phyloP scores from a whole-genome alignment of 768 basidiomycete genomes.

The Tylopilus plumbeoviolaceoides region DNA sequence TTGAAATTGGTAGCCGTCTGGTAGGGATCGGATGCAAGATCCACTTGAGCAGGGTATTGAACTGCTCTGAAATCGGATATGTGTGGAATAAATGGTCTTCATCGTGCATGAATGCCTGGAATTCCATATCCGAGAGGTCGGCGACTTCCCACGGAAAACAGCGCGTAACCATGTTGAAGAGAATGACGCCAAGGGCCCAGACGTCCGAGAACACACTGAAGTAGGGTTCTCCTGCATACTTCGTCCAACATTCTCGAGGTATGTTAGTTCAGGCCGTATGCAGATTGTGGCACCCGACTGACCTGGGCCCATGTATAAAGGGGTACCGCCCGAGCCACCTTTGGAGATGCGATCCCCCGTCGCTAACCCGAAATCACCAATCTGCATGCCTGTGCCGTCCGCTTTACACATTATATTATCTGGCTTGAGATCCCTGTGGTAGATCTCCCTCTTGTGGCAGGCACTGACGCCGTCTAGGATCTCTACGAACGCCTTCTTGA shows the following conservation, averaged over 20 bases:
- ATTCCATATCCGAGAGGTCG: neutral
- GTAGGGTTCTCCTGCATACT: slow-evolving; percentile 30
- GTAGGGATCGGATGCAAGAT: neutral
- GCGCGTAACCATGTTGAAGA: slow-evolving; percentile 71
- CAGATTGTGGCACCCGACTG: neutral
- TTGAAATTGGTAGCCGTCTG: neutral
- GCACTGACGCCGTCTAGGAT: neutral
- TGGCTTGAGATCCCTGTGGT: slow-evolving; percentile 1
- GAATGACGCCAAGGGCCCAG: slow-evolving; percentile 76
- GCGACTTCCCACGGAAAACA: slow-evolving; percentile 3
- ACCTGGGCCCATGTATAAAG: neutral
- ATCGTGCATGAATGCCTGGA: neutral
- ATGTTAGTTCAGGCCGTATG: neutral
- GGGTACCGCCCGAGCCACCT: neutral
- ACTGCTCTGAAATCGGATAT: neutral
- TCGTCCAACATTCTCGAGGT: slow-evolving; percentile 50
- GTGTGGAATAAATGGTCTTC: slow-evolving; percentile 4
- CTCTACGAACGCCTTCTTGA: neutral
- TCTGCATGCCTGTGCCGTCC: neutral
- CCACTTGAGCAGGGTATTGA: slow-evolving; percentile 2
- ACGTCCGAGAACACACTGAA: slow-evolving; percentile 39
- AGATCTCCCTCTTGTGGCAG: neutral
- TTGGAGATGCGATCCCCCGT: neutral
- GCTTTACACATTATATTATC: neutral
- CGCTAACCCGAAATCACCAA: neutral